Base-by-base conservation (phyloP, 2,329 filamentous ascomycete genomes). In the Pseudogymnoascus sp. region DNA sequence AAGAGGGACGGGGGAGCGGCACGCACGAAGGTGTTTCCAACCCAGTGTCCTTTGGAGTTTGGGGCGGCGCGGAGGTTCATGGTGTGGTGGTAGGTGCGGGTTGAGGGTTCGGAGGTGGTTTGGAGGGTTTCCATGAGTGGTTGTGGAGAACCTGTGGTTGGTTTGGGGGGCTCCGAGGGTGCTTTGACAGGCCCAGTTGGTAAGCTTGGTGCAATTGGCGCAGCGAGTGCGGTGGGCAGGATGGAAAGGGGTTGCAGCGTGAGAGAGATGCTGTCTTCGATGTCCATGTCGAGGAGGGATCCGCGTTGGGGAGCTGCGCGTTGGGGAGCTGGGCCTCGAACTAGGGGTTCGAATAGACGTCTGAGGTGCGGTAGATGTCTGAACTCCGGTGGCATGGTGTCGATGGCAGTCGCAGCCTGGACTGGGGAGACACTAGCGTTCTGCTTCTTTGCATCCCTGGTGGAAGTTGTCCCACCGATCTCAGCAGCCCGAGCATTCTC, bases 61-160 rank as follows among this genome's bases (percentile, higher is more conserved):
- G 53, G 9, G 14, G 56, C 7, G 5, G 34, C 59, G 8, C 8
- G 31, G 37, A 37, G 59, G 31, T 59, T 37, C 25, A 21, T 60
- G n/a, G 59, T 60, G 9, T 28, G 31, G 37, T 40, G 59, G 31
- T 60, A 60, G 18, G 59, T 60, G 18, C 59, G 34, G 31, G 59
- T 37, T 28, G 28, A 18, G 9, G 23, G 34, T 14, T 60, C 59
- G 23, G 18, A 7, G 37, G 18, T 40, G 16, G 12, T 11, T 60
- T 37, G 59, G 59, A 40, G 37, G 37, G 59, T 60, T 40, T 60
- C 36, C 7, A 53, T 31, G n/a, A 25, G 43, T 3, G 43, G 14
- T 49, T 28, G 12, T 42, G 3, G 16, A 7, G 38, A 42, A 18
- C 3, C 16, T 3, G 38, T 42, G 8, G 38, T 42, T 42, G 28